These are phyloP conservation scores for Apiotrichum mycotoxinovorans DNA, from an alignment of 1,284 basidiomycete species.

Conservation along the genomic window DNA sequence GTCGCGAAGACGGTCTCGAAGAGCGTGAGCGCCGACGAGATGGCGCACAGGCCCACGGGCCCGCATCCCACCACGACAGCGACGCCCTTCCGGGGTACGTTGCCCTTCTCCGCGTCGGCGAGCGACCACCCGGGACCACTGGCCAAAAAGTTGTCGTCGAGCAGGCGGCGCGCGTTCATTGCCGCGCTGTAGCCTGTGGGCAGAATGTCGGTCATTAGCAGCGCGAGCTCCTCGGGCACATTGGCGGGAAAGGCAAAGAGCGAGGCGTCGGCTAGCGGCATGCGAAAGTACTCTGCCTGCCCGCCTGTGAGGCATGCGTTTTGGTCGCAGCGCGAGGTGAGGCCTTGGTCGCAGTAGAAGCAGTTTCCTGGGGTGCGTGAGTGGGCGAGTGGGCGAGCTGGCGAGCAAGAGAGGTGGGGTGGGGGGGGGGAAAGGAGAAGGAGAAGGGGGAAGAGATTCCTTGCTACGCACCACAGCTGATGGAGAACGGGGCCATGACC, in stretches of 20 bases:
- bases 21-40: slow-evolving; percentile 47
- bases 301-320: slow-evolving; percentile 69
- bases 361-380: slow-evolving; percentile 30
- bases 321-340: slow-evolving; percentile 69
- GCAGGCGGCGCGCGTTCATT: slow-evolving; percentile 45
- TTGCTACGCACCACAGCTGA: slow-evolving; percentile 67
- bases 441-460: no score
- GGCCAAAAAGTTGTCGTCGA: slow-evolving; percentile 38
- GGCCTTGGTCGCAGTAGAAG: slow-evolving; percentile 65
- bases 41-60: slow-evolving; percentile 51
- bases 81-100: slow-evolving; percentile 35
- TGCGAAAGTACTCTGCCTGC: slow-evolving; percentile 80
- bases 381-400: neutral
- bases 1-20: slow-evolving; percentile 46
- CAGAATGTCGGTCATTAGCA: slow-evolving; percentile 52
- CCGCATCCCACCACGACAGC: slow-evolving; percentile 52
- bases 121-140: slow-evolving; percentile 24
- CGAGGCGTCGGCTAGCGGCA: slow-evolving; percentile 57
- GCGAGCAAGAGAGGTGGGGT: neutral
- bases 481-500: slow-evolving; percentile 82
- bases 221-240: slow-evolving; percentile 46
- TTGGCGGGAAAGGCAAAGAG: slow-evolving; percentile 48
- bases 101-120: slow-evolving; percentile 28
- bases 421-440: no score
- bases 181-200: slow-evolving; percentile 52